Percentiles rank a stretch among this genome's conserved stretches.
Conservation (phyloP, 2,329 filamentous ascomycete genomes). For the Pseudogymnoascus sp. region DNA sequence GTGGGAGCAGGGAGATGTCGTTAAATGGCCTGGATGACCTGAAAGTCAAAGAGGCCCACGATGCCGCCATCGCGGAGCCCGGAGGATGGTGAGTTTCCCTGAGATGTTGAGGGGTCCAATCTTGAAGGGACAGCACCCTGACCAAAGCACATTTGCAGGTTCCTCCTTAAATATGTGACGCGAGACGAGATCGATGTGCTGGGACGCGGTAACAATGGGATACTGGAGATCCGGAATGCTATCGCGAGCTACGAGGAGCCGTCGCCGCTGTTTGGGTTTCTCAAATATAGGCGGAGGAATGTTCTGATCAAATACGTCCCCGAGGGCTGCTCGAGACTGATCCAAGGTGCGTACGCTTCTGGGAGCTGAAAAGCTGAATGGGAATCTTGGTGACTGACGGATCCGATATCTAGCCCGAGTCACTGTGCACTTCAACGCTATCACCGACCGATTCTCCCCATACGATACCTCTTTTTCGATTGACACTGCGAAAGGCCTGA, state of each 20-base stretch:
- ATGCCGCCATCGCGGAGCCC: conserved; percentile 69
- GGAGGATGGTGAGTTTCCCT: conserved; percentile 72
- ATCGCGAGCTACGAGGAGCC: conserved; percentile 75
- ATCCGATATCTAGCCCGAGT: conserved; percentile 63
- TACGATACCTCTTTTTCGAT: conserved; percentile 83
- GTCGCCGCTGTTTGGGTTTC: conserved; percentile 85
- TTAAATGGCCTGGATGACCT: conserved; percentile 86
- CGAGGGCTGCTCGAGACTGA: conserved; percentile 78
- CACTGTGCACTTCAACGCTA: conserved; percentile 61
- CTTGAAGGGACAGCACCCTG: conserved; percentile 17
- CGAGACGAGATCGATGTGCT: conserved; percentile 83
- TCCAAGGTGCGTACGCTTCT: conserved; percentile 65
- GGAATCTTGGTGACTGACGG: conserved; percentile 20
- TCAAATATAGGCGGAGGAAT: conserved; percentile 83
- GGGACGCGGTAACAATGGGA: conserved; percentile 69
- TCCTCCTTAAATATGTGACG: conserved; percentile 83
- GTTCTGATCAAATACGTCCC: conserved; percentile 90
- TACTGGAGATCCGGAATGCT: conserved; percentile 72
- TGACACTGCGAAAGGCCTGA: conserved; percentile 66
- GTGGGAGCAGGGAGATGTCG: conserved; percentile 59
- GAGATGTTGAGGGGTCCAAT: conserved; percentile 13
- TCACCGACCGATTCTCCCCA: conserved; percentile 69
- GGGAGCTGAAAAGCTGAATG: conserved; percentile 4
- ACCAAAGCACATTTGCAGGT: conserved; percentile 51
- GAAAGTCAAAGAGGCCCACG: conserved; percentile 77